Percentiles rank a stretch among this genome's conserved stretches.
phyloP scores from a whole-genome alignment of 306 rosid species.

The Castanospermum australe region DNA sequence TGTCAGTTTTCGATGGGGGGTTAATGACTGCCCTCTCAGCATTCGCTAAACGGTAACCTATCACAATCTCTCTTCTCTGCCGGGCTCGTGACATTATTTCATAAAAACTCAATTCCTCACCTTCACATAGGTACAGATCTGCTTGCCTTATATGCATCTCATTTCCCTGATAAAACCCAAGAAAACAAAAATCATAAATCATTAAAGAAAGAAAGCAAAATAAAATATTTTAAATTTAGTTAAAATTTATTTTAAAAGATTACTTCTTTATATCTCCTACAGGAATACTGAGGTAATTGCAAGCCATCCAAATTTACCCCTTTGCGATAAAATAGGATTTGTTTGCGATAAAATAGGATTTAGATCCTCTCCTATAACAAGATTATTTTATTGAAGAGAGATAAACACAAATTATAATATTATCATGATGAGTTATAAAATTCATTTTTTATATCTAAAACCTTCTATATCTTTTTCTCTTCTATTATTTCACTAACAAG shows the following conservation, averaged over 20 bases:
- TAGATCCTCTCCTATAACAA: too few species aligned
- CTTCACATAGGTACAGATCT: slow-evolving; percentile 69
- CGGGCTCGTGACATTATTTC: slow-evolving; percentile 75
- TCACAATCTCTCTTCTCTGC: slow-evolving; percentile 79
- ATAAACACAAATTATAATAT: too few species aligned
- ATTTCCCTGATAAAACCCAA: slow-evolving; percentile 59
- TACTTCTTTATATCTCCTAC: background rate
- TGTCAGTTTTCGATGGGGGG: slow-evolving; percentile 63
- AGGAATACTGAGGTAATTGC: background rate
- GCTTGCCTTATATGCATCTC: slow-evolving; percentile 88
- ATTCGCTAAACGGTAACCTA: slow-evolving; percentile 64
- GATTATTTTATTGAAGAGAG: too few species aligned
- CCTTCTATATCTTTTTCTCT: too few species aligned
- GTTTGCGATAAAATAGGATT: too few species aligned
- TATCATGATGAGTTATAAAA: too few species aligned
- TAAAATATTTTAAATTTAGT: background rate
- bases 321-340: too few species aligned
- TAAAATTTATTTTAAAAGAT: background rate
- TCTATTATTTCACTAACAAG: too few species aligned
- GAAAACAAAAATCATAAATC: background rate
- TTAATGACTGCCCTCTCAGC: slow-evolving; percentile 87
- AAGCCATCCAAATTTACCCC: slow-evolving; percentile 7
- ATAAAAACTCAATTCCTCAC: slow-evolving; percentile 79
- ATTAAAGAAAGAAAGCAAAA: background rate
- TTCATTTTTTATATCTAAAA: too few species aligned